Conservation (phyloP, 2,329 filamentous ascomycete species). For the Fusarium nodosum region DNA sequence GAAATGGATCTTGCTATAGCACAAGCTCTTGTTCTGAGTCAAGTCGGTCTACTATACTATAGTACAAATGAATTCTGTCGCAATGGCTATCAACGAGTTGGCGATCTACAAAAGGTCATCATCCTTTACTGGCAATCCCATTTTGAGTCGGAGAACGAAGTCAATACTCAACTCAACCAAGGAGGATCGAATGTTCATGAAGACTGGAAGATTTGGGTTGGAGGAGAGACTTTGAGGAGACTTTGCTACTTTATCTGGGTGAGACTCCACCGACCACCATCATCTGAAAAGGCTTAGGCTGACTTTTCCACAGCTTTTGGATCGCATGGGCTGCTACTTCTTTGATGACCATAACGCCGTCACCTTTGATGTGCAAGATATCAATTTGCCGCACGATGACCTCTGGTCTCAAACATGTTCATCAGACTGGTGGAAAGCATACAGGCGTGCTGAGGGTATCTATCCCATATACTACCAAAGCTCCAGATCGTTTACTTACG, state of each 20-base stretch:
- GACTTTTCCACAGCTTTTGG: slow-evolving; percentile 2
- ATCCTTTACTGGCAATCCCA: neutral
- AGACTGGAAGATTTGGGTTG: slow-evolving; percentile 15
- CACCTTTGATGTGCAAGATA: neutral
- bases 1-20: neutral
- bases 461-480: too few species aligned
- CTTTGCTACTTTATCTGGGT: slow-evolving; percentile 20
- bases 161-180: neutral
- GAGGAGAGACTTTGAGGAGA: slow-evolving; percentile 18
- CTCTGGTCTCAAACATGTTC: slow-evolving; percentile 19
- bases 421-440: slow-evolving; percentile 11
- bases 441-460: slow-evolving; percentile 4
- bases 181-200: neutral
- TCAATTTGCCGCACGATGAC: slow-evolving; percentile 23
- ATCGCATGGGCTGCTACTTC: slow-evolving; percentile 16
- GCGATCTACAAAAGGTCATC: slow-evolving; percentile 10
- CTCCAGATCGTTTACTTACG: neutral
- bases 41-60: slow-evolving; percentile 25
- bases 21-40: slow-evolving; percentile 36
- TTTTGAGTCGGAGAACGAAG: neutral
- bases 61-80: neutral
- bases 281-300: rapidly evolving
- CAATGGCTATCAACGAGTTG: neutral
- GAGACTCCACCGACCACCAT: neutral
- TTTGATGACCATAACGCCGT: slow-evolving; percentile 3